Evolutionary conservation across 1,139 yeast species (phyloP), one percentile per base, ranked within the genome.

Genomic region (Saccharomyces pastorianus): DNA sequence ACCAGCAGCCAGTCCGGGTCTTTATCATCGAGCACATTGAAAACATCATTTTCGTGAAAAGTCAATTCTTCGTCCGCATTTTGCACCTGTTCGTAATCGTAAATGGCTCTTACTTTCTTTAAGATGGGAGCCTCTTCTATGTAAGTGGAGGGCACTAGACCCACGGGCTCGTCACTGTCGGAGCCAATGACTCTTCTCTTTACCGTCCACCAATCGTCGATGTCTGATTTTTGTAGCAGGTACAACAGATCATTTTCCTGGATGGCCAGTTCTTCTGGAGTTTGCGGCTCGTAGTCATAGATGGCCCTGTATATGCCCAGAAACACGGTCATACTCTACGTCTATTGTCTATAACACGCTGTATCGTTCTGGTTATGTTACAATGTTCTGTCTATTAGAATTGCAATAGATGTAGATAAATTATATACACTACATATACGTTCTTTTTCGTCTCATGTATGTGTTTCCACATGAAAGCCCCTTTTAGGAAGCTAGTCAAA

Each of bases 181-280:
- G 88, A 83, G 51, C 93, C 96, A 4, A 86, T 82, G 1, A 90
- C 87, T 64, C 97, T 79, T 73, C 88, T 90, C 73, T 93, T 93
- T 32, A 89, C 98, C 58, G 88, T 90, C 98, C 99, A 93, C 99
- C 99, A 93, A 62, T 93, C 98, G 72, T 93, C 99, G 47, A 87
- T 84, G 42, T 84, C 85, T 7, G 96, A 88, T 67, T 81, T 87
- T 67, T 91, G 95, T 55, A 93, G 75, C 55, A 95, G 73, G 68
- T 93, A 95, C 59, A 95, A 79, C 58, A 93, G 67, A 68, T 91
- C 98, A 59, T 82, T 84, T 62, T 86, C 88, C 32, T 73, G 71
- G 29, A 93, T 73, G 5, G 84, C 71, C 64, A 95, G 78, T 72
- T 93, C 99, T 71, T 90, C 96, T n/a, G 84, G 88, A 20, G 93